Evolutionary conservation across 192 early-diverging fungal species (phyloP), one percentile per base, ranked within the genome.

Genomic region (Coemansia guatemalensis): DNA sequence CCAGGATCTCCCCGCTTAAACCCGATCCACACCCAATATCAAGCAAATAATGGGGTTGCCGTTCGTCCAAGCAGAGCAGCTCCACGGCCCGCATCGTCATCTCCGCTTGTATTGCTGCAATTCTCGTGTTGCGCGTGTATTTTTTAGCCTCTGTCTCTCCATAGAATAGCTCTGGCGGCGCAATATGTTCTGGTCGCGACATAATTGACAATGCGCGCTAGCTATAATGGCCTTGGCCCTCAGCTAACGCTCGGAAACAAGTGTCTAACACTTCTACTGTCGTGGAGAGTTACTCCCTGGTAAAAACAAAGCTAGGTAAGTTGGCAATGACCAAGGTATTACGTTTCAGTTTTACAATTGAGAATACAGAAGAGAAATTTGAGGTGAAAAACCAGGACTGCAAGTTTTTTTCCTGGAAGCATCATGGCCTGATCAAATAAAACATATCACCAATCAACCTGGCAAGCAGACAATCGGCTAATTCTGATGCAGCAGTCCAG

Each of bases 21-120:
- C 97, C 97, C 9, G 94, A 96, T 71, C 96, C 97, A 72, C 97
- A 98, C 25, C 97, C 95, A 71, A 99, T 95, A 75, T 99, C 97
- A 23, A 99, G 85, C 49, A 99, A 68, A 53, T 85, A 93, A 56
- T 85, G 85, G 2, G 89, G 64, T 54, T 82, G 77, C 63, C 91
- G 91, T 6, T 86, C 84, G 14, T 89, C 87, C 14, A 99, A 79
- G 71, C 86, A 88, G 41, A 99, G 79, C 27, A 99, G 82, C 80
- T 99, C 95, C 18, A 99, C 81, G 0, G 94, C 93, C 50, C 96
- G 85, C 54, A 89, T 77, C 5, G 96, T 88, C 95, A 99, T 92
- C 68, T 96, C 91, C 12, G 90, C 92, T 69, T 99, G 96, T 73
- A 99, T 95, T 54, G 87, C 78, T 23, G 89, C 87, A 69, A 99